A percentile compares a stretch with the other conserved stretches of the same genome.
These are phyloP conservation scores for Cadophora malorum DNA, from an alignment of 2,329 filamentous ascomycete genomes.

Conservation along the genomic window DNA sequence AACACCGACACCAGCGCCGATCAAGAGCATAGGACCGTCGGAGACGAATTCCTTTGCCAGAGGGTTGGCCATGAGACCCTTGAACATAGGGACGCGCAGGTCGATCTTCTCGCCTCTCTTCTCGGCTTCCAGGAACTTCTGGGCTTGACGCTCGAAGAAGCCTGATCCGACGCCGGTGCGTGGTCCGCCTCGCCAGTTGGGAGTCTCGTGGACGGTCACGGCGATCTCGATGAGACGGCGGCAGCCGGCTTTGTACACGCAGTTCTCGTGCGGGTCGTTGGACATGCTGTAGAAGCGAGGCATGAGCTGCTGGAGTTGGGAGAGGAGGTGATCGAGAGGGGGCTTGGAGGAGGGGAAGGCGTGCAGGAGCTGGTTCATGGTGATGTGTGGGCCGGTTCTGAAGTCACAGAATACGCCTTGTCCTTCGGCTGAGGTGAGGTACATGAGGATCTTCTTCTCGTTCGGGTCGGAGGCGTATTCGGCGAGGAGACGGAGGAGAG, in stretches of 20 bases:
- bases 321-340: constrained; percentile 81
- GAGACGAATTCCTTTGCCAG: constrained; percentile 89
- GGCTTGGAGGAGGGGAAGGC: constrained; percentile 94
- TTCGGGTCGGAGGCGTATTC: constrained; percentile 81
- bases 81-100: constrained; percentile 93
- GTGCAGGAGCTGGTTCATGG: constrained; percentile 81
- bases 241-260: constrained; percentile 49
- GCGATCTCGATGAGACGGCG: constrained; percentile 91
- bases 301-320: constrained; percentile 86
- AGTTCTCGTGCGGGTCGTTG: constrained; percentile 82
- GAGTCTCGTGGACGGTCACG: constrained; percentile 90
- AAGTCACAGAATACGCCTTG: constrained; percentile 94
- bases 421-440: constrained; percentile 86
- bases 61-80: constrained; percentile 96
- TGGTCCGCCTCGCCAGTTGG: constrained; percentile 74
- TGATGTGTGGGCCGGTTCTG: constrained; percentile 85
- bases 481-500: constrained; percentile 81
- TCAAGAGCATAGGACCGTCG: constrained; percentile 96
- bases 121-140: constrained; percentile 72
- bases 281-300: constrained; percentile 98
- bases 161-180: constrained; percentile 91
- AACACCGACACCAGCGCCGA: constrained; percentile 95
- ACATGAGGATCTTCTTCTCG: constrained; percentile 88
- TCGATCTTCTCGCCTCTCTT: constrained; percentile 64
- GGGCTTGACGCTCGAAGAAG: constrained; percentile 87